A percentile compares a stretch with the other conserved stretches of the same genome.
Conservation (phyloP, 768 basidiomycete genomes). For the Pisolithus marmoratus region DNA sequence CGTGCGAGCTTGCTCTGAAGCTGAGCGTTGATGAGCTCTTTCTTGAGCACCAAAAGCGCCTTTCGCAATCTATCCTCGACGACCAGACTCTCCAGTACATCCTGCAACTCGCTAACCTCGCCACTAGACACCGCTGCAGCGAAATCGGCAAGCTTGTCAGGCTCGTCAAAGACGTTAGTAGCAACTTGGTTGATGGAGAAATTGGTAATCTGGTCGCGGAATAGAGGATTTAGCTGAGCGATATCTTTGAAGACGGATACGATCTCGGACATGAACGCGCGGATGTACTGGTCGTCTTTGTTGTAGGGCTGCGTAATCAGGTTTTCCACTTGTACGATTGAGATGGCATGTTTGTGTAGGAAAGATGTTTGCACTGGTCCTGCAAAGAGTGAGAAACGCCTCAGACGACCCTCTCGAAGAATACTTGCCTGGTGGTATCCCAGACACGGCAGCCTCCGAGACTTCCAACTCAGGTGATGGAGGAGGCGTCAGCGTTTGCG, state of each 20-base stretch:
- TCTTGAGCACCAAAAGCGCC: slow-evolving; percentile 89
- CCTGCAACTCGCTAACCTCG: slow-evolving; percentile 89
- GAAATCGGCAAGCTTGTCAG: slow-evolving; percentile 95
- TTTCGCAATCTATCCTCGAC: slow-evolving; percentile 89
- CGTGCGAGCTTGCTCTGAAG: slow-evolving; percentile 87
- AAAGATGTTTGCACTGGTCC: slow-evolving; percentile 79
- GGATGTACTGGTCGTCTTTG: slow-evolving; percentile 92
- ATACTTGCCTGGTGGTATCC: slow-evolving; percentile 18
- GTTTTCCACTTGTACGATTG: slow-evolving; percentile 86
- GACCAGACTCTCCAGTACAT: slow-evolving; percentile 80
- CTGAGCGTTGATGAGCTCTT: slow-evolving; percentile 96
- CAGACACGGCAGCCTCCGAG: slow-evolving; percentile 18
- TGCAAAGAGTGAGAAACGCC: slow-evolving; percentile 12
- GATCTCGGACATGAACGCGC: slow-evolving; percentile 94
- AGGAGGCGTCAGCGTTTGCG: slow-evolving; percentile 42
- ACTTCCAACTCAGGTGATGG: slow-evolving; percentile 25
- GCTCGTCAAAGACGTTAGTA: slow-evolving; percentile 93
- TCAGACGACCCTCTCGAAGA: background rate
- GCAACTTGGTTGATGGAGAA: slow-evolving; percentile 92
- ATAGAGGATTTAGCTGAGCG: slow-evolving; percentile 92
- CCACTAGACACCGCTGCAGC: slow-evolving; percentile 93
- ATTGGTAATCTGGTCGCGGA: slow-evolving; percentile 97
- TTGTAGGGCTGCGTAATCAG: slow-evolving; percentile 75
- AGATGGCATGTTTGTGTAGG: slow-evolving; percentile 75
- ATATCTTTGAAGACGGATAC: slow-evolving; percentile 98